A percentile compares a stretch with the other conserved stretches of the same genome.
These are phyloP conservation scores for Trichophyton simii DNA, from an alignment of 2,329 filamentous ascomycete genomes.

Conservation along the genomic window DNA sequence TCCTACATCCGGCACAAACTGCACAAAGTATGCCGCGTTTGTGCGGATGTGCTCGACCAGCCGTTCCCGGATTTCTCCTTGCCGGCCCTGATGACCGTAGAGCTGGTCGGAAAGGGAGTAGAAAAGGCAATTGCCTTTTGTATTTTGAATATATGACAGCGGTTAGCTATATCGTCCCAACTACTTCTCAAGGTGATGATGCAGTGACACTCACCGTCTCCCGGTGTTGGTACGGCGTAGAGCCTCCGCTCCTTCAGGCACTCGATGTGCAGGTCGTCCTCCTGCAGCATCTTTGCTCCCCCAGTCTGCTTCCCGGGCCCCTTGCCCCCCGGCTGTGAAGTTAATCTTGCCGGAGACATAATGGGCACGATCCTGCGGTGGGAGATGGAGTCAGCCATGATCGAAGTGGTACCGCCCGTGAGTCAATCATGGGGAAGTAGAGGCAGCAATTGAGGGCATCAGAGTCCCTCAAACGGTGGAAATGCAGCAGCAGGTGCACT, in stretches of 20 bases:
- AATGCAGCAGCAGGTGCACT: slow-evolving; percentile 1
- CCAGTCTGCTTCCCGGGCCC: slow-evolving; percentile 4
- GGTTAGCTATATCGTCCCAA: slow-evolving; percentile 3
- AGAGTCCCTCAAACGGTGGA: slow-evolving; percentile 1
- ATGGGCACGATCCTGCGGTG: slow-evolving; percentile 34
- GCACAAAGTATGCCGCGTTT: slow-evolving; percentile 50
- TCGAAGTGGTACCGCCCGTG: slow-evolving; percentile 22
- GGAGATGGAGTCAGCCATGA: slow-evolving; percentile 27
- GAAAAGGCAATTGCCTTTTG: slow-evolving; percentile 57
- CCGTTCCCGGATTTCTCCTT: slow-evolving; percentile 45
- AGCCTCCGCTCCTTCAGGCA: slow-evolving; percentile 44
- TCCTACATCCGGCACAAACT: slow-evolving; percentile 47
- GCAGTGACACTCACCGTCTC: slow-evolving; percentile 45
- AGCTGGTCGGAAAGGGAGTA: slow-evolving; percentile 56
- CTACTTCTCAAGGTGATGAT: slow-evolving; percentile 8
- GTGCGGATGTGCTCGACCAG: slow-evolving; percentile 52
- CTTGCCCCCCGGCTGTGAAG: slow-evolving; percentile 15
- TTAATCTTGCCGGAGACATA: slow-evolving; percentile 20
- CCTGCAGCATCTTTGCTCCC: slow-evolving; percentile 15
- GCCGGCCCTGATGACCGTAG: slow-evolving; percentile 47
- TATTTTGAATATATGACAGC: not conserved
- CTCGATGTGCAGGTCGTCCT: slow-evolving; percentile 27
- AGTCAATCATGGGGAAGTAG: slow-evolving; percentile 19
- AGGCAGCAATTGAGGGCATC: slow-evolving; percentile 14
- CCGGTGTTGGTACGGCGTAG: slow-evolving; percentile 47